A percentile compares a stretch with the other conserved stretches of the same genome.
These are phyloP conservation scores for Dioscorea alata DNA, from an alignment of 106 monocot genomes.

Conservation along the genomic window DNA sequence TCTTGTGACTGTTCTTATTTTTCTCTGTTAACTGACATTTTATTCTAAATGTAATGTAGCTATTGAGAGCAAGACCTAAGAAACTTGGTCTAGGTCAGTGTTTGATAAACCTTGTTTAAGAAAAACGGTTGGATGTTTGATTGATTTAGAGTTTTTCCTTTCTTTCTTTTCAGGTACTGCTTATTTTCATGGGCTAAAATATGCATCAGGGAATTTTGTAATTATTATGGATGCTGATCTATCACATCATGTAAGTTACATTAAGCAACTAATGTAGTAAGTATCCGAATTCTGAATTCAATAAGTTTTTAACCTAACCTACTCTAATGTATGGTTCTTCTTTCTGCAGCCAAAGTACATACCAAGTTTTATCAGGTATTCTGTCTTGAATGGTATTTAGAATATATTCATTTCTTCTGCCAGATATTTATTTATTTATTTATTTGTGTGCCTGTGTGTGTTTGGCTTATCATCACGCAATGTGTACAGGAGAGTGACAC, in stretches of 20 bases:
- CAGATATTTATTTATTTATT: no score
- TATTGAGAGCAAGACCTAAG: conserved; percentile 74
- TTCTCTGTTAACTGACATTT: not conserved
- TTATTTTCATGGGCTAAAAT: conserved; percentile 84
- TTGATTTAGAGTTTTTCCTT: conserved; percentile 1
- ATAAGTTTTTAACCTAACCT: not conserved
- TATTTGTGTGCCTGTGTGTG: no score
- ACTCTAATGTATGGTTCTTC: conserved; percentile 14
- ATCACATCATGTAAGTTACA: conserved; percentile 80
- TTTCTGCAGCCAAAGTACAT: conserved; percentile 89
- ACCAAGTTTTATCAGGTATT: conserved; percentile 89
- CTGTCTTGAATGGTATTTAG: no score
- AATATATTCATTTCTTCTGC: no score
- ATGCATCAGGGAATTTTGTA: conserved; percentile 93
- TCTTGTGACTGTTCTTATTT: no score
- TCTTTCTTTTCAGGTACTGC: conserved; percentile 70
- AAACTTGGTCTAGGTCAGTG: conserved; percentile 92
- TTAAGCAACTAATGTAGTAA: not conserved
- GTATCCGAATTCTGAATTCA: not conserved
- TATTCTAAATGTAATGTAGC: conserved; percentile 20
- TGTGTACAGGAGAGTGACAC: no score
- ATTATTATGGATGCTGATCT: conserved; percentile 99
- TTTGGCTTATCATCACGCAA: no score
- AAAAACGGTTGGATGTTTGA: not conserved
- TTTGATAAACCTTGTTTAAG: not conserved